These are phyloP conservation scores for Alternaria angustiovoidea DNA, from an alignment of 2,329 filamentous ascomycete genomes.

Conservation along the genomic window DNA sequence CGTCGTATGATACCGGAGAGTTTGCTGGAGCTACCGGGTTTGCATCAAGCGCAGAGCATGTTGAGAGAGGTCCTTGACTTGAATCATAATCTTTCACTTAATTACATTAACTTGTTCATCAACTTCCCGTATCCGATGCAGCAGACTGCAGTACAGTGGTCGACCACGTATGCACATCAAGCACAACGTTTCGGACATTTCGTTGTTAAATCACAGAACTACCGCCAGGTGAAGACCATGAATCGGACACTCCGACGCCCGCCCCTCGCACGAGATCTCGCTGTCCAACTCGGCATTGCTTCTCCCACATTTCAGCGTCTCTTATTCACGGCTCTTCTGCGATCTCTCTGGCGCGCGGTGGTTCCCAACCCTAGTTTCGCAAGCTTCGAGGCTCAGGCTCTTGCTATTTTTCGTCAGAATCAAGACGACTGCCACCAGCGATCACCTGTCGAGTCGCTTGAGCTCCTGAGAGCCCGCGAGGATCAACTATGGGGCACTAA, in stretches of 20 bases:
- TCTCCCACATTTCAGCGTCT: slow-evolving; percentile 64
- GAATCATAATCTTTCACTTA: slow-evolving; percentile 54
- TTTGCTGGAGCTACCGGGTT: slow-evolving; percentile 45
- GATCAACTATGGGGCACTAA: slow-evolving; percentile 8
- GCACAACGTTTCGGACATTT: slow-evolving; percentile 49
- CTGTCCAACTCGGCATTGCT: slow-evolving; percentile 56
- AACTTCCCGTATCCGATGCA: slow-evolving; percentile 56
- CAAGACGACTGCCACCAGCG: slow-evolving; percentile 16
- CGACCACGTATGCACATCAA: slow-evolving; percentile 45
- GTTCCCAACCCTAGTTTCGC: background rate
- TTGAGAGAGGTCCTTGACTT: slow-evolving; percentile 56
- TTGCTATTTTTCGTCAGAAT: slow-evolving; percentile 15
- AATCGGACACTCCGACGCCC: slow-evolving; percentile 54
- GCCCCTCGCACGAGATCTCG: slow-evolving; percentile 65
- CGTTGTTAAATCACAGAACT: slow-evolving; percentile 47
- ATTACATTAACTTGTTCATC: slow-evolving; percentile 57
- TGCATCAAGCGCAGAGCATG: slow-evolving; percentile 43
- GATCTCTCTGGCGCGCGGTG: slow-evolving; percentile 49
- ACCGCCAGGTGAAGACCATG: slow-evolving; percentile 11
- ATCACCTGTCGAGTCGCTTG: background rate
- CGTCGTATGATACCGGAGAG: slow-evolving; percentile 48
- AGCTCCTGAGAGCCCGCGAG: slow-evolving; percentile 7
- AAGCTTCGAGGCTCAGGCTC: slow-evolving; percentile 15
- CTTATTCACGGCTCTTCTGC: slow-evolving; percentile 61
- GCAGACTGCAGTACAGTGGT: slow-evolving; percentile 33